A percentile compares a stretch with the other conserved stretches of the same genome.
Conservation (phyloP, 2,329 filamentous ascomycete genomes). For the Penicillium aurantiogriseum region DNA sequence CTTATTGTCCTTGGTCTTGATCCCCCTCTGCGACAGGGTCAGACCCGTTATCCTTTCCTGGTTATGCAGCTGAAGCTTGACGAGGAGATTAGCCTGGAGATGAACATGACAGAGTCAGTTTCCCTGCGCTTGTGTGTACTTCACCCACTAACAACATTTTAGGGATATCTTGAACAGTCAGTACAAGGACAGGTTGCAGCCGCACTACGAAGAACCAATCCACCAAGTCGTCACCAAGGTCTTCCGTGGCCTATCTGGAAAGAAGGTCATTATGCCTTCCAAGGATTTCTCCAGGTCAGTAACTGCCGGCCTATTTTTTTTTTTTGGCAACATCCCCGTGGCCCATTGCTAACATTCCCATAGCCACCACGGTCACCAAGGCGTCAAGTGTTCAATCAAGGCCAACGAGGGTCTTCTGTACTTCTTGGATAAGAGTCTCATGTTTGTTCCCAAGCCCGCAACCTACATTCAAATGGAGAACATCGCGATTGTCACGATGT, state of each 20-base stretch:
- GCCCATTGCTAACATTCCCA: constrained; percentile 12
- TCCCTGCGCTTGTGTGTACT: background rate
- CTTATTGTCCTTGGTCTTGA: constrained; percentile 94
- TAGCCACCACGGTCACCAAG: constrained; percentile 83
- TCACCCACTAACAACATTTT: constrained; percentile 13
- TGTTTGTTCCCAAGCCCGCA: constrained; percentile 97
- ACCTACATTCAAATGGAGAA: constrained; percentile 97
- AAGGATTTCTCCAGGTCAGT: constrained; percentile 78
- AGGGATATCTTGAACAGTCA: constrained; percentile 73
- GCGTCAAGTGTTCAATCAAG: constrained; percentile 99
- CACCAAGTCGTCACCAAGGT: constrained; percentile 93
- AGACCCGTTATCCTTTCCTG: constrained; percentile 95
- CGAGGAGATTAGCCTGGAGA: constrained; percentile 91
- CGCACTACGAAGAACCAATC: constrained; percentile 90
- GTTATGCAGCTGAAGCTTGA: constrained; percentile 99
- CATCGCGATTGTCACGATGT: constrained; percentile 88
- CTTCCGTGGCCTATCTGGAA: constrained; percentile 89
- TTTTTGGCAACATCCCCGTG: constrained; percentile 1
- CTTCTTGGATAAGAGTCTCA: constrained; percentile 96
- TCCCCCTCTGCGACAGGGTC: constrained; percentile 90
- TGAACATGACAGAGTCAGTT: constrained; percentile 80
- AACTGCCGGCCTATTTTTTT: background rate
- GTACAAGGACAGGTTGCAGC: constrained; percentile 84
- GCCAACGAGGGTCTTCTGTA: constrained; percentile 97
- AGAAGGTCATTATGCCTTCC: constrained; percentile 90